Evolutionary conservation across 1,284 basidiomycete genomes (phyloP).

Genomic region (Marasmius sp.): DNA sequence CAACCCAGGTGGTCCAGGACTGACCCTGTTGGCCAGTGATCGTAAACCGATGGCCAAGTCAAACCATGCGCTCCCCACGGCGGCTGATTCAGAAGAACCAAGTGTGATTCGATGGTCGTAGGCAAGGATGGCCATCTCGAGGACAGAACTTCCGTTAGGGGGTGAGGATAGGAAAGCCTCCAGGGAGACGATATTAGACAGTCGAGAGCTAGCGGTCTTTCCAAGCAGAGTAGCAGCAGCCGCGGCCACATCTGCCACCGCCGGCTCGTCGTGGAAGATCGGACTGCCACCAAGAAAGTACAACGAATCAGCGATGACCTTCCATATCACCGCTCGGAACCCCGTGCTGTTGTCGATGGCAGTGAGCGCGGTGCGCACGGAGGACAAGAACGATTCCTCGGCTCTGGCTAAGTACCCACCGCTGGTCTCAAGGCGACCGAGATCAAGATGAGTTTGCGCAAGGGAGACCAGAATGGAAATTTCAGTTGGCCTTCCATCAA

Average conservation of each 20-base stretch:
- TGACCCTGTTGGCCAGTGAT: conserved; percentile 41
- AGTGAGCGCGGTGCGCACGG: conserved; percentile 57
- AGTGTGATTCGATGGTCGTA: conserved; percentile 77
- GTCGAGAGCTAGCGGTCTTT: conserved; percentile 36
- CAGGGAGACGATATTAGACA: conserved; percentile 43
- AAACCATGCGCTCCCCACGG: conserved; percentile 68
- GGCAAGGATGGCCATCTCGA: conserved; percentile 64
- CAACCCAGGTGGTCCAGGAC: conserved; percentile 29
- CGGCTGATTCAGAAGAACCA: conserved; percentile 56
- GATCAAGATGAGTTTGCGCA: conserved; percentile 72
- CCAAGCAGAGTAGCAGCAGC: conserved; percentile 38
- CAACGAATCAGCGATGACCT: conserved; percentile 79
- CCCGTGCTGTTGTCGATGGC: conserved; percentile 58
- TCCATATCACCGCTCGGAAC: conserved; percentile 83
- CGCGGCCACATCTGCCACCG: conserved; percentile 36
- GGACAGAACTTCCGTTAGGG: conserved; percentile 39
- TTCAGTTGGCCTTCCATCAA: conserved; percentile 58
- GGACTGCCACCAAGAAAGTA: conserved; percentile 58
- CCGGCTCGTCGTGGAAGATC: conserved; percentile 40
- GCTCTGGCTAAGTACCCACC: conserved; percentile 78
- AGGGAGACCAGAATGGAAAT: conserved; percentile 75
- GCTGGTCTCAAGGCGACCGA: conserved; percentile 65
- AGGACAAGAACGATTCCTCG: conserved; percentile 66
- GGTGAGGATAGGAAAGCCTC: conserved; percentile 23
- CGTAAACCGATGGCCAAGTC: conserved; percentile 78